These are phyloP conservation scores for Penicillium corylophilum DNA, from an alignment of 2,329 filamentous ascomycete genomes.

Conservation along the genomic window DNA sequence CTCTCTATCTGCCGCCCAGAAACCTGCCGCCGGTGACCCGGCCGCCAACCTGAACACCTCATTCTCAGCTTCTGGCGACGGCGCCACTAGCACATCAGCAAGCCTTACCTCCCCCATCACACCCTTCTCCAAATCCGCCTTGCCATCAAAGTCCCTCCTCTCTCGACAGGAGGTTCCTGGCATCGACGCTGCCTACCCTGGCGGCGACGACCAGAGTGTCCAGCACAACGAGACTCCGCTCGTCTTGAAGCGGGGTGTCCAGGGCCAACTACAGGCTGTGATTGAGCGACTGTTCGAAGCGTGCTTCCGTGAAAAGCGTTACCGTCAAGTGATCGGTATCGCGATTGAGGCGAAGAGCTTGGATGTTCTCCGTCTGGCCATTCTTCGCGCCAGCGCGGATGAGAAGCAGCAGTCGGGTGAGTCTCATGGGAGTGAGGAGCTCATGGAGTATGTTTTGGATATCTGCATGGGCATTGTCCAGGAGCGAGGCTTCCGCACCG, in stretches of 20 bases:
- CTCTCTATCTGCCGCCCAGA: conserved; percentile 65
- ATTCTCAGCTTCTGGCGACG: conserved; percentile 67
- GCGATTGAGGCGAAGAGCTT: conserved; percentile 93
- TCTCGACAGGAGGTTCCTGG: conserved; percentile 70
- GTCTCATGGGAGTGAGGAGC: conserved; percentile 70
- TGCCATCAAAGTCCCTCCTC: conserved; percentile 93
- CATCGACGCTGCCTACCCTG: conserved; percentile 57
- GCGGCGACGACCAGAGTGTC: conserved; percentile 56
- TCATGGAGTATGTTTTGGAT: conserved; percentile 93
- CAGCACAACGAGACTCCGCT: conserved; percentile 59
- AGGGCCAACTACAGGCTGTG: conserved; percentile 75
- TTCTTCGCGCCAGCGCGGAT: conserved; percentile 83
- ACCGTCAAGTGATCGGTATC: conserved; percentile 94
- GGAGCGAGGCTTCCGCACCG: conserved; percentile 78
- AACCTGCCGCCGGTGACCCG: conserved; percentile 49
- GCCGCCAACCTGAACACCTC: conserved; percentile 74
- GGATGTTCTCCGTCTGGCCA: conserved; percentile 79
- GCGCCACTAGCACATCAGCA: conserved; percentile 64
- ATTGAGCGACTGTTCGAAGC: conserved; percentile 89
- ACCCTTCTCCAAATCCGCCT: conserved; percentile 88
- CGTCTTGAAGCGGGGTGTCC: conserved; percentile 69
- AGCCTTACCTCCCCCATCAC: conserved; percentile 82
- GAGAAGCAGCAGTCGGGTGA: conserved; percentile 67
- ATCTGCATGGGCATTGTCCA: conserved; percentile 99
- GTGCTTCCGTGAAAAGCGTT: conserved; percentile 81